Evolutionary conservation across 1,284 basidiomycete genomes (phyloP), one percentile per base, ranked within the genome.

Genomic region (Boletus austroedulis): DNA sequence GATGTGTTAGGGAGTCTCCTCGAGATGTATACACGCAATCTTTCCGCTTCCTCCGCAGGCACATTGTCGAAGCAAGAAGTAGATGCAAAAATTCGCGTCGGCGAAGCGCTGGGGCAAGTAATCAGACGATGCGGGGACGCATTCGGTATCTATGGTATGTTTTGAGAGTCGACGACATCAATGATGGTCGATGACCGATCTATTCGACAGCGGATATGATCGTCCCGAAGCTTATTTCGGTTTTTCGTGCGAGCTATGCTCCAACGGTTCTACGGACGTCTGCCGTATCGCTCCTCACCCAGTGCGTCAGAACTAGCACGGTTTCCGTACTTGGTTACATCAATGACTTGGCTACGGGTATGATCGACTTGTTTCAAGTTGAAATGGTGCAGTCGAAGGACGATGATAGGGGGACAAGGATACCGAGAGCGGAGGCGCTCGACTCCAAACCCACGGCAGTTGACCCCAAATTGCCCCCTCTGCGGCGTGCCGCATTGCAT

Each of bases 81-180:
- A 36, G 93, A 98, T 69, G 78, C 81, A 58, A 78, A 87, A 21
- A 78, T 93, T n/a, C 80, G 95, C 14, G 77, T 98, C 4, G 96
- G 94, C 6, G 96, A 98, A 73, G 94, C 94, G 2, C 75, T 98
- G 14, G 84, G 84, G 6, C 84, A 89, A 62, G 87, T 95, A 1
- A 85, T 98, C 28, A 81, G 86, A 62, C 77, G 86, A 40, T 88
- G 85, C 56, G 94, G 90, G 10, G 82, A 84, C 38, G 81, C 89
- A 0, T 76, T 97, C 29, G 79, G 84, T 5, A 70, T 80, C 11
- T 86, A 92, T 69, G 83, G 94, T 93, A 65, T 62, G 85, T 47
- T 41, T 29, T 48, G 41, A 40, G 53, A n/a, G 48, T 53, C 17
- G 31, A 31, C n/a, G 15, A 26, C 17, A 21, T 4, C 43, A 12